Evolutionary conservation across 306 rosid species (phyloP).

Genomic region (Pterocarpus macrocarpus): DNA sequence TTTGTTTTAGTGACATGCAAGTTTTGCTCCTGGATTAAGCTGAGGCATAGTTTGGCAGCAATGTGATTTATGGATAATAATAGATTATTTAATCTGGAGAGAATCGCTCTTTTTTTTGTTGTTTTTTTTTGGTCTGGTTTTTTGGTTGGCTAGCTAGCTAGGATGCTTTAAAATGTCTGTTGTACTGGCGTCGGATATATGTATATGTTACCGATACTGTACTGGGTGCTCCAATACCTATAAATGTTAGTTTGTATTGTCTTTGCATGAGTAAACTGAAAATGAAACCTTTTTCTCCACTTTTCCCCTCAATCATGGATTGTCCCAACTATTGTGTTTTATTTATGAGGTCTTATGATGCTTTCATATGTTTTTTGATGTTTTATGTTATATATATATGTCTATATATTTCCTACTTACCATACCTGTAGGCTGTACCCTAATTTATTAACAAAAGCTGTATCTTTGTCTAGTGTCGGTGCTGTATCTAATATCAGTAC

Average conservation of each 20-base stretch:
- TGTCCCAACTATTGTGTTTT: not conserved
- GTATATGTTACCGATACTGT: not conserved
- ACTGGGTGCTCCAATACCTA: not conserved
- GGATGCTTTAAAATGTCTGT: not conserved
- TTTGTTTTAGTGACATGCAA: not conserved
- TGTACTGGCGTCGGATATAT: not conserved
- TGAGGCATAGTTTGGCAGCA: not conserved
- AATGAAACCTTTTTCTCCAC: not conserved
- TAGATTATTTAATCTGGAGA: slow-evolving; percentile 1
- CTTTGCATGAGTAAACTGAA: not conserved
- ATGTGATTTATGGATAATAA: slow-evolving; percentile 11
- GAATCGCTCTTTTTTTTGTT: not conserved
- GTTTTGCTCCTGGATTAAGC: slow-evolving; percentile 4
- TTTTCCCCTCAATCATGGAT: not conserved
- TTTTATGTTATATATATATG: not conserved
- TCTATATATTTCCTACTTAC: not conserved
- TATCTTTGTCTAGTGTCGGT: not conserved
- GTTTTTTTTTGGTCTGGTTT: no score
- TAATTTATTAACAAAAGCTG: not conserved
- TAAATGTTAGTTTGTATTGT: not conserved
- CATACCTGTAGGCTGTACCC: not conserved
- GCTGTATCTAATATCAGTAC: not conserved
- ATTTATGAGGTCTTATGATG: not conserved
- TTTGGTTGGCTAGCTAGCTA: not conserved
- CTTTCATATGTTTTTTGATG: not conserved